Evolutionary conservation across 1,284 basidiomycete genomes (phyloP), one percentile per base, ranked within the genome.

Genomic region (Boletus hoseneyae): DNA sequence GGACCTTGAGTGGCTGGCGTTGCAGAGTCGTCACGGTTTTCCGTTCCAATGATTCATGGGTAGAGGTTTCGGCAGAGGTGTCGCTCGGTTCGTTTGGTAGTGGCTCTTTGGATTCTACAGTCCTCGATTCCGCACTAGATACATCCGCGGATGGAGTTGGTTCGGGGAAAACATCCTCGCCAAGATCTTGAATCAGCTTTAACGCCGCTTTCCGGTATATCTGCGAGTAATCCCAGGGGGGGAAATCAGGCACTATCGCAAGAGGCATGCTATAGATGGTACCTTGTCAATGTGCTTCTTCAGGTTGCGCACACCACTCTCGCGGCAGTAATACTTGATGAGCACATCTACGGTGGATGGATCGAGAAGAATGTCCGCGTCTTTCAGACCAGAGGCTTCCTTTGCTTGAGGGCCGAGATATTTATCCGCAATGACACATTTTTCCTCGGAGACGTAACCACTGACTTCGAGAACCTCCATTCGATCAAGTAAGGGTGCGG

Each of bases 271-370:
- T 44, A 12, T 16, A 12, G 48, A 30, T 13, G 59, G 23, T 49
- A 91, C 92, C 81, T 96, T 97, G 66, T 97, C 93, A 51, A 97
- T 94, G 63, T 94, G 89, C 73, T 96, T 95, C 81, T 97, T 97
- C 62, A 97, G 67, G 65, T 93, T 93, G 42, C 94, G 77, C 34
- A 97, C 94, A 52, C 97, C 97, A 63, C 92, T 96, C 74, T 99
- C 96, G 36, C 96, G 83, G 64, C 93, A 96, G 71, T 99, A 97
- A 68, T 94, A 97, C 66, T 94, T 90, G 73, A 99, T 98, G 48
- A 99, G 77, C 30, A 85, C 75, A 61, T 97, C 93, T 47, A 99
- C 87, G 0, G 93, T 85, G 21, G 80, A 75, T n/a, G 82, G 75
- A 32, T 89, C 84, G 13, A 97, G 74, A 42, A 78, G 67, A 1